phyloP scores from a whole-genome alignment of 345 rosid genomes.

The Viola odorata region DNA sequence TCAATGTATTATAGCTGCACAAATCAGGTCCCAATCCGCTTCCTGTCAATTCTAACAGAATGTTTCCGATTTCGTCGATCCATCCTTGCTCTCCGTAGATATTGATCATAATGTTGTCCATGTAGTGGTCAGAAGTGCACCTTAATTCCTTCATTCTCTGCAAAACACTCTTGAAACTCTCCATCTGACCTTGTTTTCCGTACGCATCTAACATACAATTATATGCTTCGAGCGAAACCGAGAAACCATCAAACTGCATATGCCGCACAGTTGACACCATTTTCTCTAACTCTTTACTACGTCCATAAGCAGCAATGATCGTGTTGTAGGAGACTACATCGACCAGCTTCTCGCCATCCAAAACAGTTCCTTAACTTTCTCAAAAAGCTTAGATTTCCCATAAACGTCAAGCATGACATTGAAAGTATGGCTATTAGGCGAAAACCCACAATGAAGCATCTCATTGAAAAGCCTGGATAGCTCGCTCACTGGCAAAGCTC shows the following conservation, averaged over 20 bases:
- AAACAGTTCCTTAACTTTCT: conserved; percentile 55
- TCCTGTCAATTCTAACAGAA: conserved; percentile 58
- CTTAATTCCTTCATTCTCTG: conserved; percentile 59
- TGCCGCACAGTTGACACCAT: conserved; percentile 59
- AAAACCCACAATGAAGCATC: conserved; percentile 61
- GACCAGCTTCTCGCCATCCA: conserved; percentile 53
- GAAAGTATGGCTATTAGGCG: conserved; percentile 60
- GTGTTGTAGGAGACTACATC: conserved; percentile 88
- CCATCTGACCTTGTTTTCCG: conserved; percentile 78
- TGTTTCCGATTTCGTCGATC: conserved; percentile 64
- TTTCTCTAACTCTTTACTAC: conserved; percentile 44
- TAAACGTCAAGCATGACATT: conserved; percentile 76
- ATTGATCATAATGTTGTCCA: conserved; percentile 83
- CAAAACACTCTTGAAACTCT: conserved; percentile 58
- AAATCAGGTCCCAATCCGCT: conserved; percentile 64
- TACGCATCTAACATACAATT: conserved; percentile 79
- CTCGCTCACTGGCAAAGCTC: conserved; percentile 72
- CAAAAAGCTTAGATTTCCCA: conserved; percentile 79
- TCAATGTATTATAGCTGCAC: conserved; percentile 85
- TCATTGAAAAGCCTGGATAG: conserved; percentile 66
- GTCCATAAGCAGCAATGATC: conserved; percentile 69
- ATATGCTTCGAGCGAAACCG: conserved; percentile 88
- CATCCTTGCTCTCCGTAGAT: conserved; percentile 77
- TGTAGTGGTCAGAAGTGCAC: conserved; percentile 55
- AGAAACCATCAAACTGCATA: conserved; percentile 81